Evolutionary conservation across 169 alveolate genomes (phyloP), one percentile per base, ranked within the genome.

Genomic region (Eimeria praecox): DNA sequence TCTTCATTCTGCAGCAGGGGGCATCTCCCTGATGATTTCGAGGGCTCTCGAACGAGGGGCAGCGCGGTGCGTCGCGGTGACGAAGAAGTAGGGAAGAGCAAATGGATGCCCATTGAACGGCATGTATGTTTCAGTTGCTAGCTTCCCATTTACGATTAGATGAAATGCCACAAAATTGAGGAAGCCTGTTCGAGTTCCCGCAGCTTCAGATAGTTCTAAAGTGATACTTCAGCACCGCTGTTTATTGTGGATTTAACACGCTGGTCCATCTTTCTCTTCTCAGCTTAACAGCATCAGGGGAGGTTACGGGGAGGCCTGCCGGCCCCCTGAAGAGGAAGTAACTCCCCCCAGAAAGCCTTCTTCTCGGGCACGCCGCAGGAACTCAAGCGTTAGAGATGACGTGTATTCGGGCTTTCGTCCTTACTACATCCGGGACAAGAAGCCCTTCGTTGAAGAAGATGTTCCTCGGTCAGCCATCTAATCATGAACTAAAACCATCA

Each of bases 341-440:
- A 30, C 9, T 8, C 93, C 93, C 83, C 93, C 93, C 33, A 59
- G 82, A 30, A 35, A 40, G 33, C 93, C 93, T 3, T 87, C 93
- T 22, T 10, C 35, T 3, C 49, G 82, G 64, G 82, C 93, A 22
- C 24, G 78, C 64, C 93, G 62, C 83, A 59, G 64, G 42, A 56
- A 27, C 82, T 87, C 93, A 35, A 62, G 93, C 62, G 71, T 54
- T n/a, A 87, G 93, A 62, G 93, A 87, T 71, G 93, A 87, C 40
- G 82, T 87, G 14, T 87, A 87, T 49, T 87, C 93, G 82, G 93
- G 93, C 35, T 87, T 87, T 35, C 93, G 93, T n/a, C 93, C 93
- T 27, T 87, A 87, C 83, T 87, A 87, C 52, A 6, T 62, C 44
- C 33, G 93, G 71, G 93, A 87, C 24, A 87, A 87, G 82, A 87